These are phyloP conservation scores for Aphanomyces astaci DNA, from an alignment of 352 stramenopile genomes.

Conservation along the genomic window DNA sequence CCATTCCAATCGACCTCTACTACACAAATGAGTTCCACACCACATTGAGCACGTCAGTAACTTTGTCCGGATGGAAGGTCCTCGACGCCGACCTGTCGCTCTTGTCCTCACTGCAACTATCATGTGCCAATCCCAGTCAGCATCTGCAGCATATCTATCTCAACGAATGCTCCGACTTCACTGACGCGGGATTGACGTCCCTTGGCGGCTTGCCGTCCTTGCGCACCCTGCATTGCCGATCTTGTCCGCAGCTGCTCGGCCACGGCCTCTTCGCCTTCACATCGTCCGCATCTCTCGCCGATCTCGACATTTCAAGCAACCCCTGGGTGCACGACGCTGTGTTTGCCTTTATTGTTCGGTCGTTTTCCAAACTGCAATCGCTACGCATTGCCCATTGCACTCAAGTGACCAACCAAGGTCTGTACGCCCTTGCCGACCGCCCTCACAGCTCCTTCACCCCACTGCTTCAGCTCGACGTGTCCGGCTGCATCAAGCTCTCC, in stretches of 20 bases:
- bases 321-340: conserved; percentile 15
- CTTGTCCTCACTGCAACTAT: conserved; percentile 23
- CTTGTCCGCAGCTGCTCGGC: conserved; percentile 4
- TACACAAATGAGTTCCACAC: conserved; percentile 21
- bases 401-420: conserved; percentile 58
- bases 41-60: conserved; percentile 26
- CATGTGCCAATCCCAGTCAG: conserved; percentile 26
- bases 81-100: conserved; percentile 35
- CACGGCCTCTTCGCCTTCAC: background rate
- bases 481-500: conserved; percentile 43
- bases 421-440: conserved; percentile 46
- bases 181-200: conserved; percentile 55
- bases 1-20: conserved; percentile 14
- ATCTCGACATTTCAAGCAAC: conserved; percentile 1
- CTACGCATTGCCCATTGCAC: conserved; percentile 32
- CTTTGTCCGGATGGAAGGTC: conserved; percentile 47
- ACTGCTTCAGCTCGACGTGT: conserved; percentile 48
- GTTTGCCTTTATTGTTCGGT: conserved; percentile 16
- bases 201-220: conserved; percentile 35
- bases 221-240: background rate
- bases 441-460: conserved; percentile 13
- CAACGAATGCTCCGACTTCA: conserved; percentile 43
- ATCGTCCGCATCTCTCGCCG: background rate
- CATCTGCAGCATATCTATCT: conserved; percentile 24
- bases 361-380: background rate